These are phyloP conservation scores for Podaxis carcinomalis DNA, from an alignment of 768 basidiomycete genomes.

Conservation along the genomic window DNA sequence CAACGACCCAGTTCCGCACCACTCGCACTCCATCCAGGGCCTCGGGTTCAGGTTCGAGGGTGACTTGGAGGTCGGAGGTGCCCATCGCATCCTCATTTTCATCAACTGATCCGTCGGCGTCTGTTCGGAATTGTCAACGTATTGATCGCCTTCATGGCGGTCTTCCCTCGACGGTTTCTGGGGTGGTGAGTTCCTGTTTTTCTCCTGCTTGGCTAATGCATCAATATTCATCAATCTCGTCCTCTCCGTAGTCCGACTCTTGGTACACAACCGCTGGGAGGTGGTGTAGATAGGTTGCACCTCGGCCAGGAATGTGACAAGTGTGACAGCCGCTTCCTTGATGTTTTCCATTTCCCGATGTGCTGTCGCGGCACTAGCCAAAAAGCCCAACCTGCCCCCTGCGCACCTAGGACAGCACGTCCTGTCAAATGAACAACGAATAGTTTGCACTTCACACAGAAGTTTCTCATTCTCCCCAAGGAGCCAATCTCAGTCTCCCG, in stretches of 20 bases:
- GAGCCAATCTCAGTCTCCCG: constrained; percentile 4
- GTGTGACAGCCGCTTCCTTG: background rate
- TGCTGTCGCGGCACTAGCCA: background rate
- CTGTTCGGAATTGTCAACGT: too few species aligned
- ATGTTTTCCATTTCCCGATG: background rate
- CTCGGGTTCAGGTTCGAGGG: constrained; percentile 10
- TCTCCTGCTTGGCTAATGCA: too few species aligned
- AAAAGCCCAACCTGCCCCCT: background rate
- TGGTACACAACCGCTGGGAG: too few species aligned
- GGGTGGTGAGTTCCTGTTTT: too few species aligned
- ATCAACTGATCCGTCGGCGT: too few species aligned
- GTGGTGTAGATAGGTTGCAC: too few species aligned
- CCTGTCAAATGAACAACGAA: background rate
- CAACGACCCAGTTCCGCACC: constrained; percentile 75
- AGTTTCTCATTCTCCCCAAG: background rate
- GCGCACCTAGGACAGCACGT: background rate
- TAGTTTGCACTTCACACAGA: background rate
- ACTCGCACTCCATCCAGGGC: constrained; percentile 73
- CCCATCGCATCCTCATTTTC: too few species aligned
- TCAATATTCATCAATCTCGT: too few species aligned
- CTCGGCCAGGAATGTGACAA: background rate
- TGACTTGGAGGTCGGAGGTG: too few species aligned
- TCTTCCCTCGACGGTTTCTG: too few species aligned
- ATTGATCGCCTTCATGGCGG: too few species aligned
- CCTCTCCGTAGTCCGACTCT: too few species aligned